Conservation (phyloP, 306 rosid genomes). For the Alnus rubra region DNA sequence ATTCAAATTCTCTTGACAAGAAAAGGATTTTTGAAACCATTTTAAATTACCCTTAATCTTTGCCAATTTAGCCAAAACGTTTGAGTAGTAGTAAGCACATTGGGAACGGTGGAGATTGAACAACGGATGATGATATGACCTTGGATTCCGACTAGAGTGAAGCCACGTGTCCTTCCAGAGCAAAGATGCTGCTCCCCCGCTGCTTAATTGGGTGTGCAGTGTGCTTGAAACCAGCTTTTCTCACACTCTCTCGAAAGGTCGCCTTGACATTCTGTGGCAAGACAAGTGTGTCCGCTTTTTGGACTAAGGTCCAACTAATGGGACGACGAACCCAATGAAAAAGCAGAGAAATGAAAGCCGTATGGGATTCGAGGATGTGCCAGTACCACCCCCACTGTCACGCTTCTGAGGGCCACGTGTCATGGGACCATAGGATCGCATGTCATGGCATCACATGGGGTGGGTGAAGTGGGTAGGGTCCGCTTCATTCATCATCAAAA, state of each 20-base stretch:
- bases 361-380: neutral
- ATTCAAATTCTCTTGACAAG: too few species aligned
- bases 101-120: too few species aligned
- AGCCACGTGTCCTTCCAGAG: neutral
- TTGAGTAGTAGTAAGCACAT: too few species aligned
- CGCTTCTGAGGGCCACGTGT: neutral
- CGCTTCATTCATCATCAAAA: neutral
- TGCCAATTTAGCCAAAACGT: too few species aligned
- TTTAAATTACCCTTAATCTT: too few species aligned
- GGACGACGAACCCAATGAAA: neutral
- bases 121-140: too few species aligned
- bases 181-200: too few species aligned
- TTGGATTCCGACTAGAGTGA: neutral
- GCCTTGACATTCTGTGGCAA: neutral
- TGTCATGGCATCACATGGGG: conserved; percentile 16
- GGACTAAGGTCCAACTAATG: neutral
- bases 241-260: neutral
- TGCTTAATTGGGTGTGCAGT: too few species aligned
- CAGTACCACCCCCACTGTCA: neutral
- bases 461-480: neutral
- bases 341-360: neutral
- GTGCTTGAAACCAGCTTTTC: too few species aligned
- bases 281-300: neutral
- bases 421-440: neutral
- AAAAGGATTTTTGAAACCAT: too few species aligned